A percentile compares a stretch with the other conserved stretches of the same genome.
Evolutionary conservation across 2,329 filamentous ascomycete species (phyloP).

Genomic region (Bipolaris oryzae): DNA sequence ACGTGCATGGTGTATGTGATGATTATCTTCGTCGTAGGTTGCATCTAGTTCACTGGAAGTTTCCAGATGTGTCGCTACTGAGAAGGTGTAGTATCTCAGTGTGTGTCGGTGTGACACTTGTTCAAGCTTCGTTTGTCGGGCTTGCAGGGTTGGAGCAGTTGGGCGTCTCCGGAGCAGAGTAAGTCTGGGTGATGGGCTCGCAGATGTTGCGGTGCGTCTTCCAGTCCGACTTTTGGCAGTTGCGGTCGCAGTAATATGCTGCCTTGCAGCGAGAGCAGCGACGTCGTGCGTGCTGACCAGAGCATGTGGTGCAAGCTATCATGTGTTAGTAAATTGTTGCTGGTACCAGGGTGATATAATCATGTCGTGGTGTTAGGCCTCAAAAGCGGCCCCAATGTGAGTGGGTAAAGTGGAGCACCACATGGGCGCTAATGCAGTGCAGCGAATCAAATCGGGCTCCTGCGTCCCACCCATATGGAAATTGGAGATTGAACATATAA

Average conservation of each 20-base stretch:
- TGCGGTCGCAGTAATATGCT: conserved; percentile 58
- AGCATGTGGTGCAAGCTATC: conserved; percentile 35
- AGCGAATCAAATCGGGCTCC: conserved; percentile 31
- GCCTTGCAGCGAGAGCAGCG: conserved; percentile 57
- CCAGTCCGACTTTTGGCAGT: conserved; percentile 61
- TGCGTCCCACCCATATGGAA: conserved; percentile 31
- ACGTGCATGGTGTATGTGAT: background rate
- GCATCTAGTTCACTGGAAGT: background rate
- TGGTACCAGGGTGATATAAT: background rate
- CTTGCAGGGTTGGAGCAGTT: conserved; percentile 37
- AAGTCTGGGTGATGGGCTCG: conserved; percentile 32
- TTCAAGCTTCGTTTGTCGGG: conserved; percentile 28
- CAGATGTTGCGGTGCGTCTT: conserved; percentile 57
- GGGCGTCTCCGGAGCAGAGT: conserved; percentile 34
- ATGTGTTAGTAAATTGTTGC: conserved; percentile 8
- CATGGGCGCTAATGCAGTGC: conserved; percentile 22
- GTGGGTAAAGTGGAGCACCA: conserved; percentile 23
- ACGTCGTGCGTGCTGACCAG: conserved; percentile 28
- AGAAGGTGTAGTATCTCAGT: background rate
- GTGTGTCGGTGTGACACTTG: background rate
- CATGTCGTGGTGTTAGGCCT: conserved; percentile 12
- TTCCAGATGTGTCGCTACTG: background rate
- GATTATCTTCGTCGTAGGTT: background rate
- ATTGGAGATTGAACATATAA: conserved; percentile 3
- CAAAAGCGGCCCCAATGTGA: conserved; percentile 11